Conservation (phyloP, 352 stramenopile species). For the Globisporangium heterothallicum region DNA sequence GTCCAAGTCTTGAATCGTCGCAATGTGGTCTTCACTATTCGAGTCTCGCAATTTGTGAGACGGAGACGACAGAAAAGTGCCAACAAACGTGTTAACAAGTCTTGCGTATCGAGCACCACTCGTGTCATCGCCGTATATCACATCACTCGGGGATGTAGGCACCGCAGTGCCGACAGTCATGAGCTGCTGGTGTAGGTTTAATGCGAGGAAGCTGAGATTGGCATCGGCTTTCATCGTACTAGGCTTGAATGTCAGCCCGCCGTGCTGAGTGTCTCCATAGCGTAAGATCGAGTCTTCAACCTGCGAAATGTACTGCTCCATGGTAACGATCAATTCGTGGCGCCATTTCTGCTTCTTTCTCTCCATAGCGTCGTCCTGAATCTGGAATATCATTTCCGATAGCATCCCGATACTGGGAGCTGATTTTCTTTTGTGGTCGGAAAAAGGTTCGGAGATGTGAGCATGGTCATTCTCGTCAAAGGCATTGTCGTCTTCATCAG, state of each 20-base stretch:
- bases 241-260: slow-evolving; percentile 76
- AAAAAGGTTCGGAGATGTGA: slow-evolving; percentile 9
- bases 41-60: slow-evolving; percentile 7
- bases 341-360: slow-evolving; percentile 81
- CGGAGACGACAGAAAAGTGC: slow-evolving; percentile 33
- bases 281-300: slow-evolving; percentile 72
- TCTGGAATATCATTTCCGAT: slow-evolving; percentile 84
- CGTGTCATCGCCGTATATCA: slow-evolving; percentile 34
- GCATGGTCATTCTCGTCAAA: slow-evolving; percentile 13
- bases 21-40: slow-evolving; percentile 6
- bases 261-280: slow-evolving; percentile 65
- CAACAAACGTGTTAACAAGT: slow-evolving; percentile 58
- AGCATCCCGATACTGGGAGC: slow-evolving; percentile 66
- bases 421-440: slow-evolving; percentile 20
- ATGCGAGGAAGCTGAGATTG: slow-evolving; percentile 61
- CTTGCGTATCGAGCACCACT: slow-evolving; percentile 37
- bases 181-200: slow-evolving; percentile 85
- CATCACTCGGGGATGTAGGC: slow-evolving; percentile 48
- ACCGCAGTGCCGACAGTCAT: slow-evolving; percentile 73
- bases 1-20: slow-evolving; percentile 13
- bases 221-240: slow-evolving; percentile 85
- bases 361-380: slow-evolving; percentile 76
- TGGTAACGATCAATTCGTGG: slow-evolving; percentile 57
- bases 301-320: slow-evolving; percentile 80
- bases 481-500: slow-evolving; percentile 7